Evolutionary conservation across 108 stramenopile genomes (phyloP).

Genomic region (Phaeodactylum tricornutum): DNA sequence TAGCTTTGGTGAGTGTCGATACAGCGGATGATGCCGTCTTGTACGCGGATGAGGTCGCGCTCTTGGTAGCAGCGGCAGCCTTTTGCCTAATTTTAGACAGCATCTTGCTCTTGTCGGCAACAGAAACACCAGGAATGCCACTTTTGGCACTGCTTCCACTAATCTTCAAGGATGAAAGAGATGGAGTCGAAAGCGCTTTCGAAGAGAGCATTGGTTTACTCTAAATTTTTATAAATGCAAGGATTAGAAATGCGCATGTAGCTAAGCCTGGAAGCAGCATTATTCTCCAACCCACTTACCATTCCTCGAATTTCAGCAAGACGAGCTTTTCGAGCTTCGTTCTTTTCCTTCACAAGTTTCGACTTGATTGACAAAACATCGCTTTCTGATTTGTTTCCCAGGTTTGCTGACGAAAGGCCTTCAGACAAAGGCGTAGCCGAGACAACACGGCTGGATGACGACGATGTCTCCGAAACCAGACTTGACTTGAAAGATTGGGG

Average conservation of each 20-base stretch:
- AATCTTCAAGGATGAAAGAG: slow-evolving; percentile 15
- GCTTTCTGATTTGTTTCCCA: not conserved
- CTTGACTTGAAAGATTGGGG: too few species aligned
- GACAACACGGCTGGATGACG: not conserved
- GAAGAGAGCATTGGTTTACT: slow-evolving; percentile 22
- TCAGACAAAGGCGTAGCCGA: not conserved
- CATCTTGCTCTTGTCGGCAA: too few species aligned
- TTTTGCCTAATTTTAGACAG: not conserved
- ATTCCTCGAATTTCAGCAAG: slow-evolving; percentile 22
- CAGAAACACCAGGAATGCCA: not conserved
- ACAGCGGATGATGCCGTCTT: not conserved
- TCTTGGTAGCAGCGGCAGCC: too few species aligned
- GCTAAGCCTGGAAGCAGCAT: slow-evolving; percentile 5
- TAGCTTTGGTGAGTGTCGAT: slow-evolving; percentile 10
- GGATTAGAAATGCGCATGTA: slow-evolving; percentile 2
- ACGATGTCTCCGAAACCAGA: too few species aligned
- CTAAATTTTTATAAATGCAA: slow-evolving; percentile 3
- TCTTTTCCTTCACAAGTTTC: slow-evolving; percentile 24
- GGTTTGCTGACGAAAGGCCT: not conserved
- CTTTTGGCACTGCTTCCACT: not conserved
- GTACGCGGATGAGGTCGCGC: not conserved
- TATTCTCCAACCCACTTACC: not conserved
- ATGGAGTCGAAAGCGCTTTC: slow-evolving; percentile 14
- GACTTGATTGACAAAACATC: not conserved
- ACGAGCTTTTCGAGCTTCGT: slow-evolving; percentile 36